Base-by-base conservation (phyloP, 2,329 filamentous ascomycete species). In the Penicillium glabrum region DNA sequence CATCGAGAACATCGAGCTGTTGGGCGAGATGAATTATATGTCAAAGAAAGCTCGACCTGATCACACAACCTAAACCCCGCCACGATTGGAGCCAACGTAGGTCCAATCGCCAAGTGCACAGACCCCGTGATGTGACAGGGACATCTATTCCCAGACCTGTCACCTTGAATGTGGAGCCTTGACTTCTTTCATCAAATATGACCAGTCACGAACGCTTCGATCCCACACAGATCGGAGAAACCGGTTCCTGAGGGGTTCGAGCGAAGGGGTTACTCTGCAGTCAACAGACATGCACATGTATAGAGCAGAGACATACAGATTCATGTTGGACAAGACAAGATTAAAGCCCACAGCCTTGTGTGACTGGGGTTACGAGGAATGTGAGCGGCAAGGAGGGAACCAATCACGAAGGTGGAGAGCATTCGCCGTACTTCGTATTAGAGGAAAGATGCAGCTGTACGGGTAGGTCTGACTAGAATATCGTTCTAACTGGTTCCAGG, bases 141-240 rank as follows among this genome's bases (percentile, higher is more conserved):
- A 27, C 16, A 46, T 29, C 45, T 46, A 46, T 16, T 27, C 23
- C 23, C 26, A 26, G 45, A 26, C 24, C 45, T 39, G 35, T 39
- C 45, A 26, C 24, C 8, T 26, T 19, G 11, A 29, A 31, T 31
- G 45, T 46, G 45, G 26, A 46, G 45, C 11, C 14, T 16, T 37
- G 35, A 19, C 16, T 19, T 39, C 35, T 39, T 39, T 5, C 10
- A 39, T 39, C 35, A 23, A 33, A 35, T 53, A 29, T 65, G 64
- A 66, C 54, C 39, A 53, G 53, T 65, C 63, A 57, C 27, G 64
- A 67, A 65, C 64, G 5, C n/a, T 52, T 44, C 43, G 43, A 46
- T 46, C 43, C 21, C 14, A 16, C 14, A 11, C 43, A 29, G 16
- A 19, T 29, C n/a, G 11, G 10, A 14, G 26, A 46, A 31, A 46